Evolutionary conservation across 148 eudicot species (phyloP).

Genomic region (Gaultheria prostrata): DNA sequence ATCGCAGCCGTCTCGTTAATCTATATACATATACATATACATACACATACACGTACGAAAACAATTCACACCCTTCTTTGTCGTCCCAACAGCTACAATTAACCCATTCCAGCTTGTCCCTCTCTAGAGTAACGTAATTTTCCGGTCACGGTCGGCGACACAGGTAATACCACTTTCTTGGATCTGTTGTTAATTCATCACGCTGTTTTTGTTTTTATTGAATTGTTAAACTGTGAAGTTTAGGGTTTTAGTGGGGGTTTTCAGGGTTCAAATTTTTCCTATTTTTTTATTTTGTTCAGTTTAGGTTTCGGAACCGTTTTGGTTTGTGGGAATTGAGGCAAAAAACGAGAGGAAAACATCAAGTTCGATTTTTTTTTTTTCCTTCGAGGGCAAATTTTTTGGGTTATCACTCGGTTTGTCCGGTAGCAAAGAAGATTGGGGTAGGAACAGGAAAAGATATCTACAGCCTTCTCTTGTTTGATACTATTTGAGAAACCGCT

Average conservation of each 20-base stretch:
- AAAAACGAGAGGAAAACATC: background rate
- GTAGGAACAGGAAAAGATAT: background rate
- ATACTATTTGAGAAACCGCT: too few species aligned
- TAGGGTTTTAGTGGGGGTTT: too few species aligned
- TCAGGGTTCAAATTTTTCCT: background rate
- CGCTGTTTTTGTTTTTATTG: too few species aligned
- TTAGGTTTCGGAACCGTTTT: background rate
- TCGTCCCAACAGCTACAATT: too few species aligned
- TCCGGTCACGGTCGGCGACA: too few species aligned
- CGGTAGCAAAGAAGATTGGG: background rate
- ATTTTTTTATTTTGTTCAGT: background rate
- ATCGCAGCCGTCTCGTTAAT: too few species aligned
- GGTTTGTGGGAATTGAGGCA: background rate
- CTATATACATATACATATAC: too few species aligned
- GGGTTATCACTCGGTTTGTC: background rate
- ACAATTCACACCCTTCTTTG: too few species aligned
- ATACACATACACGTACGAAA: too few species aligned
- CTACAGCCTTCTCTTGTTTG: background rate
- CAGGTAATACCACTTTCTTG: too few species aligned
- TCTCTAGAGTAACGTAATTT: background rate
- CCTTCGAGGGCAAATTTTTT: background rate
- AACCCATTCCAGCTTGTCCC: background rate
- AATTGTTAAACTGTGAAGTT: too few species aligned
- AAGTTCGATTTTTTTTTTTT: background rate
- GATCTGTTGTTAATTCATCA: too few species aligned